Evolutionary conservation across 2,329 filamentous ascomycete genomes (phyloP).

Genomic region (Penicillium sp.): DNA sequence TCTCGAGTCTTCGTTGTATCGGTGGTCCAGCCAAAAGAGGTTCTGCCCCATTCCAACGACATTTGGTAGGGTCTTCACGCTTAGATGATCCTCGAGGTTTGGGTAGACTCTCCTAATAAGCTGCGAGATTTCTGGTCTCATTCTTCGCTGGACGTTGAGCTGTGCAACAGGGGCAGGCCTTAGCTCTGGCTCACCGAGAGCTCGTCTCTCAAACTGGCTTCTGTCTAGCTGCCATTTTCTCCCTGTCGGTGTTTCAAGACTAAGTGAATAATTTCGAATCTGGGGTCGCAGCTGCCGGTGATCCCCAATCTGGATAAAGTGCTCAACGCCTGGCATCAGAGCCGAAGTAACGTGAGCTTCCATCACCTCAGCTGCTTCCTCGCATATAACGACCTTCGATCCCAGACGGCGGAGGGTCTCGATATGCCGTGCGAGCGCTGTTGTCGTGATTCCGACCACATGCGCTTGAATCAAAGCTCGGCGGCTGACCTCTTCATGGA

Average conservation of each 20-base stretch:
- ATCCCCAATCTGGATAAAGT: conserved; percentile 19
- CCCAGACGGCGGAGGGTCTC: not conserved
- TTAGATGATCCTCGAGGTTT: conserved; percentile 11
- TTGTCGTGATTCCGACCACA: conserved; percentile 17
- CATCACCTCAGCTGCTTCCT: conserved; percentile 18
- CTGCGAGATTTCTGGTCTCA: conserved; percentile 16
- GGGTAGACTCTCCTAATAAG: conserved; percentile 16
- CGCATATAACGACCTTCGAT: conserved; percentile 14
- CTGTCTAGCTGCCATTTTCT: not conserved
- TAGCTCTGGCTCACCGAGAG: not conserved
- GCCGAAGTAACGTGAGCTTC: conserved; percentile 18
- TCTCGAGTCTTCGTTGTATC: conserved; percentile 16
- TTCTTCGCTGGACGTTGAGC: conserved; percentile 19
- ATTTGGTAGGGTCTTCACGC: not conserved
- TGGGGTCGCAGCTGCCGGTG: conserved; percentile 18
- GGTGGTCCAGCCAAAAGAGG: conserved; percentile 32
- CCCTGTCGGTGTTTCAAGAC: not conserved
- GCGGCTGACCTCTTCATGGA: conserved; percentile 8
- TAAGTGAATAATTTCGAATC: conserved; percentile 7
- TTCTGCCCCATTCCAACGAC: conserved; percentile 11
- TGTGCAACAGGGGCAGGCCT: conserved; percentile 9
- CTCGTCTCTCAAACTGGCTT: conserved; percentile 12
- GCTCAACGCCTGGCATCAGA: conserved; percentile 12
- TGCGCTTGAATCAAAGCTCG: conserved; percentile 8
- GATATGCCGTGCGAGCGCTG: conserved; percentile 11